A percentile compares a stretch with the other conserved stretches of the same genome.
Evolutionary conservation across 192 early-diverging fungal species (phyloP).

Genomic region (Coemansia sp.): DNA sequence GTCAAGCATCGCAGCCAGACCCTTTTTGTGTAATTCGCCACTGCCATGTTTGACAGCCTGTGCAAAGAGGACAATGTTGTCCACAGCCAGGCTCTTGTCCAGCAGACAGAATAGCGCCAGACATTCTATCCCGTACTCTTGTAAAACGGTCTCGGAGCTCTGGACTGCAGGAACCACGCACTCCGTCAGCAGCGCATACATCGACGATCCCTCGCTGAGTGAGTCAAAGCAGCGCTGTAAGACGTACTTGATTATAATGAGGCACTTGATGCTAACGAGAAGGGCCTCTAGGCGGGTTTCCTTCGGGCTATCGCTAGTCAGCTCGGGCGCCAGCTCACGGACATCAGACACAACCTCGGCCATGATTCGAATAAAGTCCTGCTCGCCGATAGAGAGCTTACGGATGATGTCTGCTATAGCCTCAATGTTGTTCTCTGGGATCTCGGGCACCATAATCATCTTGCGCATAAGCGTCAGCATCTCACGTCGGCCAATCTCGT

Average conservation of each 20-base stretch:
- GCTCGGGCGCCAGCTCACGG: conserved; percentile 53
- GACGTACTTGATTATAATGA: conserved; percentile 69
- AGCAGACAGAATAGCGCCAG: conserved; percentile 75
- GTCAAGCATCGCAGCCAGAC: conserved; percentile 65
- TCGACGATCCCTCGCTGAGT: conserved; percentile 68
- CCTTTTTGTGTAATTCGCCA: conserved; percentile 63
- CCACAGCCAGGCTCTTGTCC: conserved; percentile 70
- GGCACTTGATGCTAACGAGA: conserved; percentile 62
- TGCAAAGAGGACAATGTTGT: conserved; percentile 73
- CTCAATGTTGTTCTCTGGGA: conserved; percentile 74
- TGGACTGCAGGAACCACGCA: conserved; percentile 71
- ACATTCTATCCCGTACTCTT: conserved; percentile 80
- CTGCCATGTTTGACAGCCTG: conserved; percentile 55
- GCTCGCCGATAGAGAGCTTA: conserved; percentile 73
- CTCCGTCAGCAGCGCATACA: conserved; percentile 73
- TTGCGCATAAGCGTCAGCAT: conserved; percentile 77
- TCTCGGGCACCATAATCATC: conserved; percentile 71
- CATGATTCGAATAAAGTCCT: conserved; percentile 84
- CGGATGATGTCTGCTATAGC: conserved; percentile 76
- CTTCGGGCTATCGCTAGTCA: conserved; percentile 33
- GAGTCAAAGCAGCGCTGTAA: conserved; percentile 66
- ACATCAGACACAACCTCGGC: conserved; percentile 82
- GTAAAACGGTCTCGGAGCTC: conserved; percentile 63
- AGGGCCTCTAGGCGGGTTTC: conserved; percentile 48
- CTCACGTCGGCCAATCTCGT: conserved; percentile 83